phyloP scores from a whole-genome alignment of 2,329 filamentous ascomycete species.

The Alternaria sp. region DNA sequence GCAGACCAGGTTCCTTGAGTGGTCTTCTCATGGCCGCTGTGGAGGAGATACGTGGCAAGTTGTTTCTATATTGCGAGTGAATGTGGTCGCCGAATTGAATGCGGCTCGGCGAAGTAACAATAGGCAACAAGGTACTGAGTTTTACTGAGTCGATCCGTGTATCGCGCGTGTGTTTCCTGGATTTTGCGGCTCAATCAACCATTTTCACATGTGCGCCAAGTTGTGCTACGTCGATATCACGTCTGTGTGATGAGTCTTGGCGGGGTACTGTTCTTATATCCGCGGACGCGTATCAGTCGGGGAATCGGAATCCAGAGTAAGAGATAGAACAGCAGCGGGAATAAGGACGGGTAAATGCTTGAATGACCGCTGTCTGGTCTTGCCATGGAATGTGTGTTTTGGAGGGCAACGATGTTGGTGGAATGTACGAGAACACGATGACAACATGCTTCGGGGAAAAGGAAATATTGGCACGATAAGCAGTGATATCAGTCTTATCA shows the following conservation, averaged over 20 bases:
- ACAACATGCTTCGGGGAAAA: background rate
- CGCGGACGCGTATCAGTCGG: background rate
- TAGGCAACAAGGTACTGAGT: background rate
- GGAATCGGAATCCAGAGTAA: background rate
- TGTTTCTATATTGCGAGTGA: background rate
- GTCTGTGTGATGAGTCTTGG: background rate
- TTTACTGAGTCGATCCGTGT: background rate
- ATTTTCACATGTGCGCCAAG: background rate
- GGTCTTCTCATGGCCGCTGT: background rate
- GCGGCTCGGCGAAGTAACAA: background rate
- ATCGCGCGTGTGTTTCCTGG: background rate
- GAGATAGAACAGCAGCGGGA: background rate
- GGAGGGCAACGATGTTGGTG: background rate
- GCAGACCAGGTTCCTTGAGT: background rate
- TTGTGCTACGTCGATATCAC: background rate
- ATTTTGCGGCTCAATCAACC: background rate
- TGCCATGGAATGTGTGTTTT: background rate
- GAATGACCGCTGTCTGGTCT: background rate
- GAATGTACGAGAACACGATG: background rate
- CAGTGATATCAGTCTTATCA: background rate
- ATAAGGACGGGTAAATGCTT: background rate
- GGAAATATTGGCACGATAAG: background rate
- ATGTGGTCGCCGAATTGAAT: background rate
- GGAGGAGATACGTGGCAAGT: background rate
- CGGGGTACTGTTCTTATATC: background rate